phyloP scores from a whole-genome alignment of 2,329 filamentous ascomycete genomes.

The Aspergillus versicolor region DNA sequence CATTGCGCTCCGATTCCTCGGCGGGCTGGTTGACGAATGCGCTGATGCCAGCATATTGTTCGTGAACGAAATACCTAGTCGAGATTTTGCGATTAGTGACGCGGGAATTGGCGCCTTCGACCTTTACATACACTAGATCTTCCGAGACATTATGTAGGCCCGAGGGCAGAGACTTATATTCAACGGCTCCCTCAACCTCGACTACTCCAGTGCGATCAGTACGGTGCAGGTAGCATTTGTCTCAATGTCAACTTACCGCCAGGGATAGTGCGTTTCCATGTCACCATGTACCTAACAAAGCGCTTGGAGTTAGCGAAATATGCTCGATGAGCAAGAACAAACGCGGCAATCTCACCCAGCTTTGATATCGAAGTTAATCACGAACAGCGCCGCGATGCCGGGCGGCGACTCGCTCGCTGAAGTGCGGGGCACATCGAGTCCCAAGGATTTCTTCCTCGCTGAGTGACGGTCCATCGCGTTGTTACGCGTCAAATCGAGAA shows the following conservation, averaged over 20 bases:
- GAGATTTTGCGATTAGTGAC: slow-evolving; percentile 13
- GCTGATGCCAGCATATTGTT: slow-evolving; percentile 79
- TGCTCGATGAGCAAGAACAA: not conserved
- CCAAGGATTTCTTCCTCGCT: slow-evolving; percentile 30
- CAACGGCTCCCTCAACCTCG: slow-evolving; percentile 77
- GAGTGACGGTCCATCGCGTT: slow-evolving; percentile 30
- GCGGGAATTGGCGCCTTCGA: not conserved
- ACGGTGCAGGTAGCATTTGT: not conserved
- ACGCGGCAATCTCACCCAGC: slow-evolving; percentile 63
- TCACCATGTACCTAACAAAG: slow-evolving; percentile 67
- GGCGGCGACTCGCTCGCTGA: slow-evolving; percentile 40
- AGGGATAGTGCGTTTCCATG: slow-evolving; percentile 75
- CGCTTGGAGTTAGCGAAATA: slow-evolving; percentile 4
- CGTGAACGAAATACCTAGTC: slow-evolving; percentile 87
- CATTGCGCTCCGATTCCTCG: slow-evolving; percentile 76
- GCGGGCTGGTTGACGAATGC: slow-evolving; percentile 85
- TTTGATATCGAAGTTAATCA: slow-evolving; percentile 90
- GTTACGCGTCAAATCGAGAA: slow-evolving; percentile 10
- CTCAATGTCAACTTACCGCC: slow-evolving; percentile 53
- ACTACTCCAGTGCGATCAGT: slow-evolving; percentile 36
- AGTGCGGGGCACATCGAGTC: slow-evolving; percentile 34
- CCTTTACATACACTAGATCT: slow-evolving; percentile 64
- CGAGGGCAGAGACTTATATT: slow-evolving; percentile 95
- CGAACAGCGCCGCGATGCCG: slow-evolving; percentile 72
- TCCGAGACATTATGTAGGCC: slow-evolving; percentile 84